Conservation (phyloP, 106 monocot genomes). For the Dioscorea alata region DNA sequence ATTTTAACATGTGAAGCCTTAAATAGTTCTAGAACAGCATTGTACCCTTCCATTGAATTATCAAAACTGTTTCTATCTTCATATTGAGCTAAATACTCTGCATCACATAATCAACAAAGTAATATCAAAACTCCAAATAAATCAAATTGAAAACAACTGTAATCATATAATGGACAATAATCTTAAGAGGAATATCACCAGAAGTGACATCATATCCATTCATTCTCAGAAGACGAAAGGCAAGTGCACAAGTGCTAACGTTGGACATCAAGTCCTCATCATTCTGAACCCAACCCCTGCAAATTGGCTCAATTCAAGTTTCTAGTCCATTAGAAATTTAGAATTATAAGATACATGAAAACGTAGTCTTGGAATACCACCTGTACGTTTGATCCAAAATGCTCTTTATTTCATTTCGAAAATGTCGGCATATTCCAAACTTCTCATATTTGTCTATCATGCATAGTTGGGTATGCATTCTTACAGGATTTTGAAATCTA, state of each 20-base stretch:
- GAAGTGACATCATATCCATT: constrained; percentile 80
- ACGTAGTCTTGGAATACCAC: constrained; percentile 20
- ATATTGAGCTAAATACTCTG: constrained; percentile 49
- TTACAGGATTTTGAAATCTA: constrained; percentile 49
- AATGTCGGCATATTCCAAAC: constrained; percentile 59
- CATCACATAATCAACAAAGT: neutral
- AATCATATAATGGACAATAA: neutral
- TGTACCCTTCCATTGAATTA: constrained; percentile 30
- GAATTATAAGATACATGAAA: neutral
- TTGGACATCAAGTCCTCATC: constrained; percentile 72
- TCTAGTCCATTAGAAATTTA: neutral
- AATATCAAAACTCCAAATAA: neutral
- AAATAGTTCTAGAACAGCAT: constrained; percentile 54
- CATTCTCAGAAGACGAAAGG: constrained; percentile 81
- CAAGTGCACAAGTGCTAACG: constrained; percentile 54
- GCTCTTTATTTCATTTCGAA: constrained; percentile 43
- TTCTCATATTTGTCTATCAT: constrained; percentile 63
- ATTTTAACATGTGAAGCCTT: constrained; percentile 73
- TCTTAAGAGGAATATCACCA: constrained; percentile 24
- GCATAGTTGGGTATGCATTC: constrained; percentile 40
- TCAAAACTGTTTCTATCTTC: constrained; percentile 29
- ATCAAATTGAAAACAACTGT: neutral
- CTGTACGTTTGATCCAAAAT: constrained; percentile 69
- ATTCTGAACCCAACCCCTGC: constrained; percentile 65
- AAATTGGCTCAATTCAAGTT: constrained; percentile 17